Evolutionary conservation across 495 filamentous ascomycete genomes (phyloP).

Genomic region (Penicillium bialowiezense): DNA sequence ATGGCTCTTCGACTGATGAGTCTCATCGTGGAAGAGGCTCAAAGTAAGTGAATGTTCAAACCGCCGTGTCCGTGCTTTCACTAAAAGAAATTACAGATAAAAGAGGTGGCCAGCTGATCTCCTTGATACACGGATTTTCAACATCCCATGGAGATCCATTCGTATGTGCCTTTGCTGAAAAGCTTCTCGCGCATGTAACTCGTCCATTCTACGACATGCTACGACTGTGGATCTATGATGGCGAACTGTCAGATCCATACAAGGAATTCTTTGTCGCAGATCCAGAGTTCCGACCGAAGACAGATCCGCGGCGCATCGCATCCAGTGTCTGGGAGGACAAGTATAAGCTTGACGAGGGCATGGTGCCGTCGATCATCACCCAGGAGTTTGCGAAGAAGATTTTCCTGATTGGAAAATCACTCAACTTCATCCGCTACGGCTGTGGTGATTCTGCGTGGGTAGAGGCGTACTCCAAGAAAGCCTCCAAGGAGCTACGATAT

Average conservation of each 20-base stretch:
- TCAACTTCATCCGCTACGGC: constrained; percentile 96
- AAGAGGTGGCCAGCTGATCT: constrained; percentile 92
- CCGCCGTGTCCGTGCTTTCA: background rate
- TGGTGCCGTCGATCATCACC: constrained; percentile 91
- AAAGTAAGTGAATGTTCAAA: constrained; percentile 45
- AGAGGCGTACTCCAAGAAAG: constrained; percentile 88
- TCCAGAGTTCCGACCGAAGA: constrained; percentile 49
- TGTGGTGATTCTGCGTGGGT: constrained; percentile 96
- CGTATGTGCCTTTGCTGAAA: constrained; percentile 90
- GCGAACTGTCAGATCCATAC: constrained; percentile 93
- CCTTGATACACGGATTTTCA: constrained; percentile 88
- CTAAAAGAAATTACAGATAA: constrained; percentile 49
- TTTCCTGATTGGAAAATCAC: constrained; percentile 93
- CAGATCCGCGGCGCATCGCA: constrained; percentile 62
- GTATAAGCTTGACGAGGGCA: constrained; percentile 78
- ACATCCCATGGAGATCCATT: constrained; percentile 94
- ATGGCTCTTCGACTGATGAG: constrained; percentile 96
- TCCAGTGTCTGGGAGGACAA: constrained; percentile 98
- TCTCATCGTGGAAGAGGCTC: constrained; percentile 86
- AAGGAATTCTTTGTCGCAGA: constrained; percentile 94
- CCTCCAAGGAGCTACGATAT: constrained; percentile 88
- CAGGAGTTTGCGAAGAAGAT: constrained; percentile 91
- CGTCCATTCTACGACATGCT: constrained; percentile 96
- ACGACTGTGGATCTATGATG: constrained; percentile 96
- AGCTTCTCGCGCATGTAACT: constrained; percentile 87